These are phyloP conservation scores for Pyrenophora tritici-repentis DNA, from an alignment of 2,329 filamentous ascomycete species.

Conservation along the genomic window DNA sequence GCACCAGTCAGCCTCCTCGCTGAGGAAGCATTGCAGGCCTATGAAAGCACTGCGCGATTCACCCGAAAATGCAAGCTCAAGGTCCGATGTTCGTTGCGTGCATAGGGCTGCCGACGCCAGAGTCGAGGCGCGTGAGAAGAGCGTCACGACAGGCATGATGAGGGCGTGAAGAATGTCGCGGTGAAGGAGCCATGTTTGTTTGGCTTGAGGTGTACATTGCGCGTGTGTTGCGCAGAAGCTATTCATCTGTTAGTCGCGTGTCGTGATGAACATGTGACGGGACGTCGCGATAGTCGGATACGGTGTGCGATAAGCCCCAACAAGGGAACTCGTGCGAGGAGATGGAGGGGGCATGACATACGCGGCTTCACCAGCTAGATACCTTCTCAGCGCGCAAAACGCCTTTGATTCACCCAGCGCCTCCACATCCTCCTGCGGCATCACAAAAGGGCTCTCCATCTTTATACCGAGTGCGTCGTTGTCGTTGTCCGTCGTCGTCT, in stretches of 20 bases:
- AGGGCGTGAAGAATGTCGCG: constrained; percentile 65
- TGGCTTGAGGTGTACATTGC: constrained; percentile 36
- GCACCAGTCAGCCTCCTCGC: constrained; percentile 63
- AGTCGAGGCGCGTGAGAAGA: constrained; percentile 60
- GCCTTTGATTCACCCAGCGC: constrained; percentile 48
- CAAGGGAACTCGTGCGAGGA: constrained; percentile 1
- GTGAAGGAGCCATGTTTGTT: constrained; percentile 56
- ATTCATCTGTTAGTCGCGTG: not conserved
- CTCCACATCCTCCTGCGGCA: constrained; percentile 50
- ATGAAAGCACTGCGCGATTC: constrained; percentile 62
- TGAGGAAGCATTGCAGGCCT: constrained; percentile 64
- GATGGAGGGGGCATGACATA: constrained; percentile 30
- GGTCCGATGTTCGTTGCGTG: constrained; percentile 55
- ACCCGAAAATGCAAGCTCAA: constrained; percentile 62
- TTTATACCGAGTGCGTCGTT: constrained; percentile 12
- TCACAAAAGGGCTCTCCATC: constrained; percentile 49
- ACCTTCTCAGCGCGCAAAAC: constrained; percentile 51
- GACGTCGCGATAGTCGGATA: constrained; percentile 1
- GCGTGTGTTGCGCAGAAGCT: constrained; percentile 51
- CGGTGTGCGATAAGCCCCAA: constrained; percentile 6
- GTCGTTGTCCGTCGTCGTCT: constrained; percentile 6
- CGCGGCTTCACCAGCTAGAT: constrained; percentile 49
- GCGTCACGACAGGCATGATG: constrained; percentile 61
- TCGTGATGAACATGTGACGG: not conserved
- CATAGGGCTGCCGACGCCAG: constrained; percentile 58